Evolutionary conservation across 192 early-diverging fungal species (phyloP), one percentile per base, ranked within the genome.

Genomic region (Paraglomus occultum): DNA sequence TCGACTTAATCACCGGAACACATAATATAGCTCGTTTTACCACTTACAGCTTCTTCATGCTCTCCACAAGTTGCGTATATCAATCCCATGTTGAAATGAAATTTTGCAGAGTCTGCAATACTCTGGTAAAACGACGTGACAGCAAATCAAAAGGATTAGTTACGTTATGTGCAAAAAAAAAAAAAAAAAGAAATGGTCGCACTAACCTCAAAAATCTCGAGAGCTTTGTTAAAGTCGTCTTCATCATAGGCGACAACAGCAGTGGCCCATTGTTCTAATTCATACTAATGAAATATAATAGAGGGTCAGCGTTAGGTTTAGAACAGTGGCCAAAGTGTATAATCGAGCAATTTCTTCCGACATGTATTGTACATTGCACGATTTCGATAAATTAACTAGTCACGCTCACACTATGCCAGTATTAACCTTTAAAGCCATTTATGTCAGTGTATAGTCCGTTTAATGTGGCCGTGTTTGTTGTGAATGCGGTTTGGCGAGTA

Each of bases 61-160:
- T 94, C 84, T 15, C 85, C 86, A 47, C 92, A 65, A 23, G 88
- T 90, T 4, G 92, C 83, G 57, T 87, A 86, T 48, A 91, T 84
- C 67, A 95, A 86, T 7, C 90, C 94, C 74, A 97, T 93, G 77
- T 97, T 99, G 79, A 97, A 99, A 77, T 95, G 93, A 55, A 97
- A 95, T 79, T 95, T 95, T 46, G 95, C 88, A 15, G 87, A 89
- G 74, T 96, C 92, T 45, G 95, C 95, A 65, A 99, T 88, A 39
- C 77, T 76, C 87, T 90, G 79, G 12, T 70, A 14, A 60, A 23
- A 8, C 14, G 39, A 17, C 46, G 1, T n/a, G 10, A 55, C 17
- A 59, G 10, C 17, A 42, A 70, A 38, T 15, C n/a, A 57, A 58
- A 70, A 61, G 53, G 43, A 46, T 49, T 18, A 43, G 17, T 44